Base-by-base conservation (phyloP, 2,329 filamentous ascomycete genomes). In the Trichoderma endophyticum region DNA sequence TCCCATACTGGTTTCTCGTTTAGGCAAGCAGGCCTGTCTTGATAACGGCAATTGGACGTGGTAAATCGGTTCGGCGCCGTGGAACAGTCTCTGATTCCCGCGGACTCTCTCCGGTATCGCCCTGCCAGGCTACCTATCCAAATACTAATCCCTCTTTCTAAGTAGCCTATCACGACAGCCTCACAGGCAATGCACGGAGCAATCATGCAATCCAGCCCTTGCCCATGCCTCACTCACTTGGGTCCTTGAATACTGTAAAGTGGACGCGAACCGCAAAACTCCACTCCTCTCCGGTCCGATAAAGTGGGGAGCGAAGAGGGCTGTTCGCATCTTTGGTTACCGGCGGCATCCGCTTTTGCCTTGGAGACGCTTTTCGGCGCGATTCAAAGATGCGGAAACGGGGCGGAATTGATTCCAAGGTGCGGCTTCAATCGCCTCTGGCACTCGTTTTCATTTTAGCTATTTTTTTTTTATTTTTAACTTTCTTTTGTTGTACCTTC, bases 371-470 rank as follows among this genome's bases (percentile, higher is more conserved):
- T 15, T 57, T 63, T 39, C 14, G 18, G 21, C 43, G 18, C 30
- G 51, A 30, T 67, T 39, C 34, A 34, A 43, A 18, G 30, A n/a
- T 36, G 71, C 71, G 71, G 71, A 72, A 72, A 54, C 21, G 21
- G 21, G 6, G 59, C 71, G 71, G 71, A 72, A 72, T 72, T 72
- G 39, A 5, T 72, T 70, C 71, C 71, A 59, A 71, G n/a, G 30
- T 24, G 65, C 71, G 71, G 71, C 67, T 72, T 72, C 32, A 70
- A 28, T 72, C 71, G 71, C 71, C 9, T 63, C 36, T 30, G 8
- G 3, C 5, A 4, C 11, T 28, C 21, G 30, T 15, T 30, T 61
- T 61, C 15, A 32, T 36, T 61, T 59, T 59, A 59, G 56, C 57
- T 61, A 36, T 26, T 54, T 54, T 21, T 21, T 21, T 21, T 28